Percentiles rank a stretch among this genome's conserved stretches.
Evolutionary conservation across 345 rosid species (phyloP).

Genomic region (Eucalyptus tenuipes): DNA sequence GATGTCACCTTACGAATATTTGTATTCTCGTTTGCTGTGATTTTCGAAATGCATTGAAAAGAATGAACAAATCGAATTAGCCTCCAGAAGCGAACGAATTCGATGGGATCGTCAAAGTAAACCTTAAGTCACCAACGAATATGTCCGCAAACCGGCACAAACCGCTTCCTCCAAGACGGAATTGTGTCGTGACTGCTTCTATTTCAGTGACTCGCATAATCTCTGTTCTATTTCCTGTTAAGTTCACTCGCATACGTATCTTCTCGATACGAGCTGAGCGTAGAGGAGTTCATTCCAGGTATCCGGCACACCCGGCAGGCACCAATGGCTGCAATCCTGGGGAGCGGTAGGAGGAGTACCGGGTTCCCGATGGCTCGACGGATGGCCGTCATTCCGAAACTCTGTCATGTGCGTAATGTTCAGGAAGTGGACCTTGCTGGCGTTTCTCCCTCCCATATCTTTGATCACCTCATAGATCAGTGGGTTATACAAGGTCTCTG

Average conservation of each 20-base stretch:
- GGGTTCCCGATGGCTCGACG: slow-evolving; percentile 60
- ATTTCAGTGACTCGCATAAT: not conserved
- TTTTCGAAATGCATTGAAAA: not conserved
- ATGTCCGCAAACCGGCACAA: not conserved
- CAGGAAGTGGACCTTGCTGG: slow-evolving; percentile 40
- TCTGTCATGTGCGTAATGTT: slow-evolving; percentile 68
- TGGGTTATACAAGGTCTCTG: slow-evolving; percentile 41
- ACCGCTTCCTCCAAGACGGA: not conserved
- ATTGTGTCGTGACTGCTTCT: not conserved
- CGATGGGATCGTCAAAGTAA: not conserved
- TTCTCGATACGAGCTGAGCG: slow-evolving; percentile 47
- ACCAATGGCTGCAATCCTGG: slow-evolving; percentile 96
- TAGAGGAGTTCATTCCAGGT: slow-evolving; percentile 83
- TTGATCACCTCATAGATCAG: slow-evolving; percentile 33
- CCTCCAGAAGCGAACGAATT: not conserved
- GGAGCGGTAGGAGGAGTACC: slow-evolving; percentile 54
- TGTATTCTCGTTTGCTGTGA: not conserved
- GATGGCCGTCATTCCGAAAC: slow-evolving; percentile 68
- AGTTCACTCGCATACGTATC: slow-evolving; percentile 16
- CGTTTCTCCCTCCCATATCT: slow-evolving; percentile 19
- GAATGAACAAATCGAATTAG: not conserved
- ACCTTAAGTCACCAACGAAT: not conserved
- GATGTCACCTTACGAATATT: not conserved
- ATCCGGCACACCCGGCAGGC: slow-evolving; percentile 83
- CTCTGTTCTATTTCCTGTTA: not conserved